Base-by-base conservation (phyloP, 1,284 basidiomycete species). In the Fistulina hepatica region DNA sequence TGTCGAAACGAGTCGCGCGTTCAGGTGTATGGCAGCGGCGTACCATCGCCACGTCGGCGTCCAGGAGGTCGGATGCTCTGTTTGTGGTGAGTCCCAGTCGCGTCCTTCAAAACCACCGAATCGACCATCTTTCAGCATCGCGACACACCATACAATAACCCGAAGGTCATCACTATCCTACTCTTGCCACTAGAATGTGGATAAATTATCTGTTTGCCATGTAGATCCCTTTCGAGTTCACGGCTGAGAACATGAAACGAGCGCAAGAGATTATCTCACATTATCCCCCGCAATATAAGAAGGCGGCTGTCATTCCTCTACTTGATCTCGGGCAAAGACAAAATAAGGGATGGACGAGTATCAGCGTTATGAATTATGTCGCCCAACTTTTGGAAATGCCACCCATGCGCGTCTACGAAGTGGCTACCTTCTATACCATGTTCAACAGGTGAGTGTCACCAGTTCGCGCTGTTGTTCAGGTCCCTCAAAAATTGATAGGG, bases 391-490 rank as follows among this genome's bases (percentile, higher is more conserved):
- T 98, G 38, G 90, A 89, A 54, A 89, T 99, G 80, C 89, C 88
- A 6, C 88, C 90, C 39, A 98, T 98, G 95, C 81, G 94, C 13
- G 95, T 98, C 5, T 99, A 98, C 61, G 95, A 99, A 65, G 95
- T 99, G 36, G 94, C 95, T 10, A 95, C 92, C 9, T 98, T 98
- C 67, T 98, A 98, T 64, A 98, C 94, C 49, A 97, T 98, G 94
- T 97, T 91, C 70, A 95, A 94, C 68, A 76, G 89, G 83, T 83
- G 43, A 52, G 70, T 54, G 21, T 23, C 9, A 9, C 13, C 8
- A 6, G 11, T 13, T n/a, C 5, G 13, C 10, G 21, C 23, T 2
- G 3, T n/a, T n/a, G n/a, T n/a, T n/a, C n/a, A n/a, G n/a, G n/a
- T n/a, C n/a, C n/a, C n/a, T n/a, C n/a, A n/a, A n/a, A n/a, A n/a